Evolutionary conservation across 164 flowering plant species (phyloP).

Genomic region (Pachysandra terminalis): DNA sequence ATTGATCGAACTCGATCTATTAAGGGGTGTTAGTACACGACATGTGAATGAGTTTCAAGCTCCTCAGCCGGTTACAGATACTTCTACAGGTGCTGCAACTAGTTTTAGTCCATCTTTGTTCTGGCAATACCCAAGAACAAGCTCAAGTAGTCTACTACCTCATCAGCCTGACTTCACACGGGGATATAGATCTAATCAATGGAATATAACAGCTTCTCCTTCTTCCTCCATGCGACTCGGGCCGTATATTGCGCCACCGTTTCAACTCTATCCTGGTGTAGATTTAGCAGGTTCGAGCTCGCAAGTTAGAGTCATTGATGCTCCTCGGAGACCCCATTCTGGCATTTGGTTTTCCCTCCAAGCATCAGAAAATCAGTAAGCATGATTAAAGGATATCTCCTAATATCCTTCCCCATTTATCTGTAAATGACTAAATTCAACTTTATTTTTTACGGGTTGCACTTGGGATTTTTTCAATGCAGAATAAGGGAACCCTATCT

Average conservation of each 20-base stretch:
- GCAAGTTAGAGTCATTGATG: conserved; percentile 45
- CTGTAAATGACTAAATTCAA: background rate
- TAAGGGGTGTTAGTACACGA: conserved; percentile 24
- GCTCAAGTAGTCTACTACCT: conserved; percentile 19
- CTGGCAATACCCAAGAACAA: conserved; percentile 29
- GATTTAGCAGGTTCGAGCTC: conserved; percentile 39
- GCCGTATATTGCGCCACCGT: conserved; percentile 31
- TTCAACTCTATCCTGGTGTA: conserved; percentile 17
- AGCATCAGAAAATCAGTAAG: conserved; percentile 85
- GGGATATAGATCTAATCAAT: conserved; percentile 41
- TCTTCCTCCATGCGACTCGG: conserved; percentile 29
- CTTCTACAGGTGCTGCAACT: background rate
- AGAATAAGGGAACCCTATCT: conserved; percentile 76
- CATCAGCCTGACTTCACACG: conserved; percentile 40
- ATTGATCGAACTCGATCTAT: conserved; percentile 58
- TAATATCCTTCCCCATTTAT: background rate
- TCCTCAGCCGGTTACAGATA: background rate
- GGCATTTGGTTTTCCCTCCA: conserved; percentile 90
- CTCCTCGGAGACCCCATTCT: conserved; percentile 70
- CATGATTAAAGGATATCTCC: background rate
- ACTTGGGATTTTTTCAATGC: conserved; percentile 30
- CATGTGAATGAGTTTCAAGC: conserved; percentile 21
- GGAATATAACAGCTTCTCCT: conserved; percentile 13
- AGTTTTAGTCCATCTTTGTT: conserved; percentile 24
- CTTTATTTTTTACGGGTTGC: conserved; percentile 10